These are phyloP conservation scores for Diplosphaera chodatii DNA, from an alignment of 139 green algal species.

Conservation along the genomic window DNA sequence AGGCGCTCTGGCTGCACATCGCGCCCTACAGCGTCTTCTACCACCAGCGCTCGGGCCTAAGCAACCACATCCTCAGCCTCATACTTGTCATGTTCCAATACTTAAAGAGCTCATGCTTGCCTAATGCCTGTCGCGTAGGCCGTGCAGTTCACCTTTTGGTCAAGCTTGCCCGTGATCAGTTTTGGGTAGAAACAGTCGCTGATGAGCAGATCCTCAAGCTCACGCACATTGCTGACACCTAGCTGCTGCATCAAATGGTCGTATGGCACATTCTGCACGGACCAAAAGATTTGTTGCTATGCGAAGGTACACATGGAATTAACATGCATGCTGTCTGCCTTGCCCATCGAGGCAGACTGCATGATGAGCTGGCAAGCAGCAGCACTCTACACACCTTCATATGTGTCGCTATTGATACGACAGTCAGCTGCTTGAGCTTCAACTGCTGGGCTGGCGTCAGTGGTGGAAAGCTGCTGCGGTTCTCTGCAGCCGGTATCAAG, in stretches of 20 bases:
- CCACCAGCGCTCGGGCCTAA: constrained; percentile 29
- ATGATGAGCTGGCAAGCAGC: too few species aligned
- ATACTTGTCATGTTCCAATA: too few species aligned
- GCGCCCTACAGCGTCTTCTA: constrained; percentile 44
- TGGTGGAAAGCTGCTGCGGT: constrained; percentile 3
- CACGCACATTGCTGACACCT: constrained; percentile 57
- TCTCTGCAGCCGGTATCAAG: too few species aligned
- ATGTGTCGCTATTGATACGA: constrained; percentile 53
- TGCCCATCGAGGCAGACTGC: too few species aligned
- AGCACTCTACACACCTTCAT: constrained; percentile 47
- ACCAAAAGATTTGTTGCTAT: too few species aligned
- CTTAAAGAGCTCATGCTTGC: too few species aligned
- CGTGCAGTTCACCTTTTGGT: constrained; percentile 60
- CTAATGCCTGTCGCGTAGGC: too few species aligned
- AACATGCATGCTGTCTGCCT: too few species aligned
- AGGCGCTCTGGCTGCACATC: constrained; percentile 55
- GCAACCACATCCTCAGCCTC: too few species aligned
- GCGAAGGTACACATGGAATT: too few species aligned
- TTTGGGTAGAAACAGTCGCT: constrained; percentile 83
- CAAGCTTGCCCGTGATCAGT: constrained; percentile 65
- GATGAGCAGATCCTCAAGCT: constrained; percentile 91
- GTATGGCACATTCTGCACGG: constrained; percentile 67
- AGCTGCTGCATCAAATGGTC: constrained; percentile 49
- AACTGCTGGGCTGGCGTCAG: constrained; percentile 47
- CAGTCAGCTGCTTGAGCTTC: constrained; percentile 84